Evolutionary conservation across 2,329 filamentous ascomycete species (phyloP).

Genomic region (Pseudocercospora pini-densiflorae): DNA sequence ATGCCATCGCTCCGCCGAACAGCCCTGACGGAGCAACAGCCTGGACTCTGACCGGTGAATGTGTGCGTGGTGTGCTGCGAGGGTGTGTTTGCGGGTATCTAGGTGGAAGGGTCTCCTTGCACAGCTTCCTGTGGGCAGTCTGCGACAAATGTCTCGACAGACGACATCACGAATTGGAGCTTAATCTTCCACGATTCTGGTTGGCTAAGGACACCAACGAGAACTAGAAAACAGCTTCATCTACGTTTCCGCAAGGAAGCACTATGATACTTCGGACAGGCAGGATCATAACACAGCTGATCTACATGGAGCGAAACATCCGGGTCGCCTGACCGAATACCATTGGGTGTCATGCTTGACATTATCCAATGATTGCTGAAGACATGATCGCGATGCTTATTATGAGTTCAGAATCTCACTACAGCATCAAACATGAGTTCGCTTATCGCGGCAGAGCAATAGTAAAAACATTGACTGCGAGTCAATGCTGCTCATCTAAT

Average conservation of each 20-base stretch:
- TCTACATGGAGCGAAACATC: not conserved
- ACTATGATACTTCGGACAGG: not conserved
- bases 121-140: not conserved
- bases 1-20: slow-evolving; percentile 6
- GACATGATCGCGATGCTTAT: too few species aligned
- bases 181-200: not conserved
- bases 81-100: not conserved
- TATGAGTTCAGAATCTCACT: too few species aligned
- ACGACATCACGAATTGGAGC: not conserved
- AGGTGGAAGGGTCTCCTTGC: slow-evolving; percentile 3
- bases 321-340: not conserved
- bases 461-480: too few species aligned
- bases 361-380: not conserved
- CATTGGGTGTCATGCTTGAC: not conserved
- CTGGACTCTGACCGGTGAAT: not conserved
- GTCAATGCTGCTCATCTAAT: too few species aligned
- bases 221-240: not conserved
- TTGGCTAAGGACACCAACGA: not conserved
- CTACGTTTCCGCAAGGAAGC: slow-evolving; percentile 2
- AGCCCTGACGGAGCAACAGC: not conserved
- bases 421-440: too few species aligned
- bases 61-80: not conserved
- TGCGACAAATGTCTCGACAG: not conserved
- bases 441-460: too few species aligned
- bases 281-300: not conserved